phyloP scores from a whole-genome alignment of 2,329 filamentous ascomycete genomes.

The Aphanocladium album region DNA sequence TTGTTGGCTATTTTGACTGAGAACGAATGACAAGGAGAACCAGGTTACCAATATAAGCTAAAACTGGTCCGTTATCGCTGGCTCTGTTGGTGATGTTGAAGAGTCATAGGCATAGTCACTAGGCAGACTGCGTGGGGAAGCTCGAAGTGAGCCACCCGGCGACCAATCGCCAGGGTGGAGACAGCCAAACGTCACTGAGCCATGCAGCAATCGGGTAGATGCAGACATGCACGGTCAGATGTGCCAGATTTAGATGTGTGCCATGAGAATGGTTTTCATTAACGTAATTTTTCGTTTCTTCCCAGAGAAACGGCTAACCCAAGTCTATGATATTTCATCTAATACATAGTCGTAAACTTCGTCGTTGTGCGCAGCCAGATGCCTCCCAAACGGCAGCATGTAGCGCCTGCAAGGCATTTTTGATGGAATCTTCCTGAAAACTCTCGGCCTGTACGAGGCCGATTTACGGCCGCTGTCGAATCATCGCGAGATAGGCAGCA shows the following conservation, averaged over 20 bases:
- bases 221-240: background rate
- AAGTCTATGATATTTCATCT: background rate
- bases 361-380: background rate
- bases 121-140: constrained; percentile 9
- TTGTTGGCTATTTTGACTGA: constrained; percentile 2
- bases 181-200: background rate
- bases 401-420: background rate
- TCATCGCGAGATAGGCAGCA: too few relatives aligned
- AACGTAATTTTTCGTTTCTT: background rate
- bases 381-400: background rate
- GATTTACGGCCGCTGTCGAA: too few relatives aligned
- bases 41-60: background rate
- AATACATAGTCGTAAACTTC: background rate
- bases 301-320: background rate
- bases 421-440: background rate
- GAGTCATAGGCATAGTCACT: constrained; percentile 8
- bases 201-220: background rate
- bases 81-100: background rate
- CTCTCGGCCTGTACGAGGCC: background rate
- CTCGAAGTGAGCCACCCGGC: constrained; percentile 4
- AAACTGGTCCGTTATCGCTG: background rate
- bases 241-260: background rate
- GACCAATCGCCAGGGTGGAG: constrained; percentile 4
- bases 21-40: background rate
- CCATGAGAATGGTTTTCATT: background rate